Evolutionary conservation across 108 stramenopile species (phyloP).

Genomic region (Conticribra weissflogii): DNA sequence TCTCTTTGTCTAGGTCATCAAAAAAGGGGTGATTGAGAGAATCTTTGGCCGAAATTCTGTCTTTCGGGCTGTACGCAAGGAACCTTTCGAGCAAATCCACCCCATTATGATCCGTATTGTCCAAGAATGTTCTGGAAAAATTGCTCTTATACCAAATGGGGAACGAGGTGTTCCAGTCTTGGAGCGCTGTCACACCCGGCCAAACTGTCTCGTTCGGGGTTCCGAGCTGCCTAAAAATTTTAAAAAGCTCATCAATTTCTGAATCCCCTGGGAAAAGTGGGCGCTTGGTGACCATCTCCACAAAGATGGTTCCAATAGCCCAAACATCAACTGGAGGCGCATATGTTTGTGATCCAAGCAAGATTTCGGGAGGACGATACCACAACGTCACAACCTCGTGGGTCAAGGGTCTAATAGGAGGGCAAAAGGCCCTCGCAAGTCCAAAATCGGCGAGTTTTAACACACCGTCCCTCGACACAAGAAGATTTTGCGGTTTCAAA

Average conservation of each 20-base stretch:
- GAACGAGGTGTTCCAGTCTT: slow-evolving; percentile 88
- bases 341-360: slow-evolving; percentile 91
- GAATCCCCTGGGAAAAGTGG: slow-evolving; percentile 97
- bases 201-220: slow-evolving; percentile 93
- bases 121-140: slow-evolving; percentile 63
- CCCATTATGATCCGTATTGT: slow-evolving; percentile 71
- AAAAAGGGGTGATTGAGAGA: slow-evolving; percentile 96
- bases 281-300: slow-evolving; percentile 96
- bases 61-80: slow-evolving; percentile 93
- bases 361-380: slow-evolving; percentile 98
- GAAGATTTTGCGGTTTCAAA: slow-evolving; percentile 99
- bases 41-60: slow-evolving; percentile 94
- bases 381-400: slow-evolving; percentile 98
- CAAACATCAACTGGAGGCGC: slow-evolving; percentile 95
- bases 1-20: slow-evolving; percentile 95
- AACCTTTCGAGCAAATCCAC: slow-evolving; percentile 86
- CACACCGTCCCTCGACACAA: slow-evolving; percentile 90
- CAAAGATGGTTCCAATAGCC: slow-evolving; percentile 97
- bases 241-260: slow-evolving; percentile 98
- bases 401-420: slow-evolving; percentile 89
- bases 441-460: slow-evolving; percentile 99
- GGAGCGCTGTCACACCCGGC: slow-evolving; percentile 88
- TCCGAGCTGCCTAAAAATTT: slow-evolving; percentile 96
- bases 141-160: slow-evolving; percentile 83
- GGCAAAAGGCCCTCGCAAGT: slow-evolving; percentile 95